Conservation (phyloP, 2,329 filamentous ascomycete genomes). For the Clonostachys byssicola region DNA sequence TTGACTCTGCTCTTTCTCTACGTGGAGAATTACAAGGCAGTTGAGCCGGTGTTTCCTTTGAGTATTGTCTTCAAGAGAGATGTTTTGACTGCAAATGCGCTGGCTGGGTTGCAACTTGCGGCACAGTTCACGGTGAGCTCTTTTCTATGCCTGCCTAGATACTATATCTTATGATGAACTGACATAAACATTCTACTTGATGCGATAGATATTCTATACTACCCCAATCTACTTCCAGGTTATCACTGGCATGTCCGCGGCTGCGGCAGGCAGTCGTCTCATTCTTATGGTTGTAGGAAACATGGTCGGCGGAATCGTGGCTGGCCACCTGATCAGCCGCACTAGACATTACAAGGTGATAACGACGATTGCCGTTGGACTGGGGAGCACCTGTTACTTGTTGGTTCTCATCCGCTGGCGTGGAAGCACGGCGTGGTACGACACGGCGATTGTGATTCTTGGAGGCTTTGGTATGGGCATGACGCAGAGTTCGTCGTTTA, state of each 20-base stretch:
- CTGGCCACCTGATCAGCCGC: not conserved
- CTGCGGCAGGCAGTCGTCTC: not conserved
- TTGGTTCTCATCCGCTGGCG: not conserved
- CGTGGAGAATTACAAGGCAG: not conserved
- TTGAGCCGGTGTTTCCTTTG: not conserved
- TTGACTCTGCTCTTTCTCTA: not conserved
- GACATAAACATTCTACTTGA: not conserved
- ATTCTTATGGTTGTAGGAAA: not conserved
- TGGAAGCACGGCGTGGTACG: not conserved
- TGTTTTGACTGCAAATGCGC: not conserved
- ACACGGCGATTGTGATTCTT: not conserved
- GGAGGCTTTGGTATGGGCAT: not conserved
- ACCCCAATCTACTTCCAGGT: slow-evolving; percentile 2
- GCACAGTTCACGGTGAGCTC: not conserved
- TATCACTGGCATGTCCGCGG: not conserved
- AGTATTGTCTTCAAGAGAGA: not conserved
- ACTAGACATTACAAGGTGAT: not conserved
- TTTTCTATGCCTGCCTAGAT: too few species aligned
- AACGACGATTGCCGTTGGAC: not conserved
- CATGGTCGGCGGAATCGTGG: not conserved
- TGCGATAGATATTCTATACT: not conserved
- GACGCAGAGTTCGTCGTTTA: not conserved
- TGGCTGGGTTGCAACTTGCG: not conserved
- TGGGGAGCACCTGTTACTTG: not conserved
- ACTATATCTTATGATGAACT: not conserved